Evolutionary conservation across 352 stramenopile species (phyloP).

Genomic region (Aphanomyces astaci): DNA sequence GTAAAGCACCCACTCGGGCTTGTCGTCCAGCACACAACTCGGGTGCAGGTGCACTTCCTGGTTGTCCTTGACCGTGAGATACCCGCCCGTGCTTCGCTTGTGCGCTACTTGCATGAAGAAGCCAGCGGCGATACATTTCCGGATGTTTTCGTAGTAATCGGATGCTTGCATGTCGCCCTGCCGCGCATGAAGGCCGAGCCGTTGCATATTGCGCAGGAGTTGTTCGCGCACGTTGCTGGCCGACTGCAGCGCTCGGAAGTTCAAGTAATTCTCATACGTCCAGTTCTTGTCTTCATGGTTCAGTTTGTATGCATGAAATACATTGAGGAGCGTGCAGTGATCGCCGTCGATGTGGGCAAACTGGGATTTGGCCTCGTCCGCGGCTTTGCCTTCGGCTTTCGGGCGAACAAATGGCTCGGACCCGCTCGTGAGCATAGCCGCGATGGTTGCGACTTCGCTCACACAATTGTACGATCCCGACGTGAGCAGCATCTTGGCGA

Average conservation of each 20-base stretch:
- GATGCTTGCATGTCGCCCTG: conserved; percentile 62
- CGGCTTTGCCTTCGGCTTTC: conserved; percentile 93
- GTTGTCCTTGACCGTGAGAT: conserved; percentile 99
- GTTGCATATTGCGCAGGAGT: conserved; percentile 79
- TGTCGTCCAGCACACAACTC: conserved; percentile 88
- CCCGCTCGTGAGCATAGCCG: conserved; percentile 85
- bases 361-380: conserved; percentile 94
- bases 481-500: conserved; percentile 96
- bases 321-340: conserved; percentile 97
- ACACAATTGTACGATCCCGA: conserved; percentile 93
- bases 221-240: conserved; percentile 95
- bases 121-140: conserved; percentile 88
- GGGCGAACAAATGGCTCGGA: conserved; percentile 93
- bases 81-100: conserved; percentile 79
- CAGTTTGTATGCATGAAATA: conserved; percentile 96
- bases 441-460: conserved; percentile 96
- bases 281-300: conserved; percentile 87
- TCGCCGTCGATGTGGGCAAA: conserved; percentile 95
- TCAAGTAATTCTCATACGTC: conserved; percentile 98
- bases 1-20: conserved; percentile 97
- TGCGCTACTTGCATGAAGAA: conserved; percentile 98
- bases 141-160: conserved; percentile 91
- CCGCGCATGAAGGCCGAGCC: conserved; percentile 57
- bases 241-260: conserved; percentile 89
- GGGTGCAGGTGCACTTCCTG: conserved; percentile 97